Percentiles rank a stretch among this genome's conserved stretches.
These are phyloP conservation scores for Oidium heveae DNA, from an alignment of 2,329 filamentous ascomycete species.

Conservation along the genomic window DNA sequence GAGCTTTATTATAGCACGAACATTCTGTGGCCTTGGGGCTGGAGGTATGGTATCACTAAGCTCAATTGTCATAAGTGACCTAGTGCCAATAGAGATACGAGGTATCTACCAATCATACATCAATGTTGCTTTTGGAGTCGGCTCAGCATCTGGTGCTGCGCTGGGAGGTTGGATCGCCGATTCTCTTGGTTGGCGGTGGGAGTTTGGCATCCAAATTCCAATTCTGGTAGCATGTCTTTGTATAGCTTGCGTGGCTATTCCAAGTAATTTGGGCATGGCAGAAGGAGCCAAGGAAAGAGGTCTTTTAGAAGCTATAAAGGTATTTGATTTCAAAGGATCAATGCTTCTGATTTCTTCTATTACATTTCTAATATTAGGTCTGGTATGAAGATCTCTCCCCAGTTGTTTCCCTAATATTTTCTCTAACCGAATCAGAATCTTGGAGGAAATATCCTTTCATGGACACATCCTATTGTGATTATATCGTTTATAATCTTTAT, in stretches of 20 bases:
- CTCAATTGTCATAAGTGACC: slow-evolving; percentile 45
- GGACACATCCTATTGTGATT: slow-evolving; percentile 33
- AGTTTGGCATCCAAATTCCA: slow-evolving; percentile 37
- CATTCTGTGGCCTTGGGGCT: slow-evolving; percentile 46
- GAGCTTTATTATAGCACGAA: slow-evolving; percentile 45
- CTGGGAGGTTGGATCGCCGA: slow-evolving; percentile 47
- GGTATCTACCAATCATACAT: slow-evolving; percentile 50
- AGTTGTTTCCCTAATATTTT: neutral
- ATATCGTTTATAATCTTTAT: slow-evolving; percentile 23
- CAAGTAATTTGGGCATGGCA: slow-evolving; percentile 24
- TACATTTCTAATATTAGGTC: slow-evolving; percentile 29
- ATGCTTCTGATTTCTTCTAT: slow-evolving; percentile 25
- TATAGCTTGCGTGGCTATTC: slow-evolving; percentile 23
- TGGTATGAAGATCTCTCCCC: slow-evolving; percentile 17
- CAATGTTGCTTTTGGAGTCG: slow-evolving; percentile 37
- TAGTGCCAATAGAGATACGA: slow-evolving; percentile 40
- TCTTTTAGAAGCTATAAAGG: slow-evolving; percentile 23
- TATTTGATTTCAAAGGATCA: slow-evolving; percentile 32
- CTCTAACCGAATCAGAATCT: slow-evolving; percentile 20
- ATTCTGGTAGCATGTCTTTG: slow-evolving; percentile 21
- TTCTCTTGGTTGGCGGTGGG: slow-evolving; percentile 47
- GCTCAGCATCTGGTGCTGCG: slow-evolving; percentile 35
- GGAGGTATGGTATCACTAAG: slow-evolving; percentile 45
- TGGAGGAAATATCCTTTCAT: slow-evolving; percentile 37
- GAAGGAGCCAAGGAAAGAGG: slow-evolving; percentile 20